Base-by-base conservation (phyloP, 148 eudicot species). In the Oxyria digyna region DNA sequence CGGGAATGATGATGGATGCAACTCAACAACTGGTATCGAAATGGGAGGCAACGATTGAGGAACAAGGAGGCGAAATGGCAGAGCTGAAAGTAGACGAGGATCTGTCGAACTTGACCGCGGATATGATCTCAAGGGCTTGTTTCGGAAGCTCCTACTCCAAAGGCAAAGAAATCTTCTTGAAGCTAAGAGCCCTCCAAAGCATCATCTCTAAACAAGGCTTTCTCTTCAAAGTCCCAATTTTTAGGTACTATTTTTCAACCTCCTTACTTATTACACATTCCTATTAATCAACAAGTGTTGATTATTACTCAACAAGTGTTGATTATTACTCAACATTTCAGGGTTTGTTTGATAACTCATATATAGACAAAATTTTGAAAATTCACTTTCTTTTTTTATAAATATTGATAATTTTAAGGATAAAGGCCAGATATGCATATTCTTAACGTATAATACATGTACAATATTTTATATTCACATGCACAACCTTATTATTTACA, bases 61-160 rank as follows among this genome's bases (percentile, higher is more conserved):
- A 17, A 23, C 55, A 20, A 8, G 81, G 77, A 31, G 89, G 79
- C 5, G 31, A 54, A 29, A 62, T 7, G 9, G 82, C 77, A n/a
- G 82, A 77, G 33, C 73, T 88, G 13, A 71, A 6, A 29, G 72
- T 88, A 23, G 89, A 88, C 33, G 72, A 80, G 45, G 83, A 82
- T 41, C 35, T 88, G 74, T 78, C 85, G 67, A 79, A 69, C 41
- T 73, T 87, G 72, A 83, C 93, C 7, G 89, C 85, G 42, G 93
- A 85, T 68, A 77, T 87, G 23, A 87, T 87, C 23, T 79, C 89
- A 35, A 83, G 81, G 68, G 78, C 93, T 67, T 81, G 85, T 46
- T 87, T 87, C 69, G 89, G 93, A 33, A 83, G 88, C 75, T 77
- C 72, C 67, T 81, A 80, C 41, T 23, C 78, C 23, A 41, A 78